Conservation (phyloP, 2,329 filamentous ascomycete species). For the Phialophora verrucosa region DNA sequence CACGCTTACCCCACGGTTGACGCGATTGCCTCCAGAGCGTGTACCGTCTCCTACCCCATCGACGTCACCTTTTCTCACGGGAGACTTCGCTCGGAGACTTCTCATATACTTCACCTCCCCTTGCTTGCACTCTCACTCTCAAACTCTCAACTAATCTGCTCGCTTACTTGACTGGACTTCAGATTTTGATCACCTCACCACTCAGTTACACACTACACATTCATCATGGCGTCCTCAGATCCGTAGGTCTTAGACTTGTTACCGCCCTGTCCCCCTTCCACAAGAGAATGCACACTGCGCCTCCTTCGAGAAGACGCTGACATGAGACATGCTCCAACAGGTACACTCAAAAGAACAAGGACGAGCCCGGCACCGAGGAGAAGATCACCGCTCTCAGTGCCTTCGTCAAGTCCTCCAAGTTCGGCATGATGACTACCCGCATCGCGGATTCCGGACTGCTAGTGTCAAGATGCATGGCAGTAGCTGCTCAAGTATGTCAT, state of each 20-base stretch:
- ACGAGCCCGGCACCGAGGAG: conserved; percentile 72
- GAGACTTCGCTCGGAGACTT: neutral
- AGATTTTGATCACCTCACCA: conserved; percentile 5
- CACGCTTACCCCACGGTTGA: conserved; percentile 1
- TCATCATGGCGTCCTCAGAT: conserved; percentile 34
- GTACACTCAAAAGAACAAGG: conserved; percentile 77
- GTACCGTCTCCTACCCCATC: conserved; percentile 6
- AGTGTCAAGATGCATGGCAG: conserved; percentile 82
- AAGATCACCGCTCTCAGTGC: conserved; percentile 75
- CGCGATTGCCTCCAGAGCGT: conserved; percentile 1
- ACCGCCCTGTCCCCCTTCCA: neutral
- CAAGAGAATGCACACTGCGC: no score
- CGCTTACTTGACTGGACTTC: conserved; percentile 4
- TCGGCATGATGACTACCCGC: conserved; percentile 86
- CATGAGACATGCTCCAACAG: conserved; percentile 57
- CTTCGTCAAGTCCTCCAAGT: conserved; percentile 77
- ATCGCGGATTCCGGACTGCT: conserved; percentile 69
- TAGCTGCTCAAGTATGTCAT: conserved; percentile 71
- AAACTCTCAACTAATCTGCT: neutral
- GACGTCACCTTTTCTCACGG: conserved; percentile 20
- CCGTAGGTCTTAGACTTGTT: conserved; percentile 18
- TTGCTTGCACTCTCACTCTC: neutral
- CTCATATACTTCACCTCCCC: conserved; percentile 3
- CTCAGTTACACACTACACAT: neutral
- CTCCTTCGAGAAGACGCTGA: neutral